These are phyloP conservation scores for Fusarium anguioides DNA, from an alignment of 2,329 filamentous ascomycete genomes.

Conservation along the genomic window DNA sequence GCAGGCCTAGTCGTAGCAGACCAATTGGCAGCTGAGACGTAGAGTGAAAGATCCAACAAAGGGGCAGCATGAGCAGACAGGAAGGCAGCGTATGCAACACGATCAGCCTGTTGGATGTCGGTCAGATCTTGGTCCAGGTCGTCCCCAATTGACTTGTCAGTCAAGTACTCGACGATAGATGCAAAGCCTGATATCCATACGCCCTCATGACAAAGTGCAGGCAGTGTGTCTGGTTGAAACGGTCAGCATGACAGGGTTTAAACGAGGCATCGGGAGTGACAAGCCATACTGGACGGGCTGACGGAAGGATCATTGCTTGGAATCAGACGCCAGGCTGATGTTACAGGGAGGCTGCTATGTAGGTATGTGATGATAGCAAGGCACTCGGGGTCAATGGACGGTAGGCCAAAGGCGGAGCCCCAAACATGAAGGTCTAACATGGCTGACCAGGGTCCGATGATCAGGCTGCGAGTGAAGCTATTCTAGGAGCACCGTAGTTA, in stretches of 20 bases:
- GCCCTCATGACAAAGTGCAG: slow-evolving; percentile 63
- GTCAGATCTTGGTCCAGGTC: slow-evolving; percentile 56
- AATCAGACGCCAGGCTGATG: slow-evolving; percentile 74
- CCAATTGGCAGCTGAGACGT: slow-evolving; percentile 92
- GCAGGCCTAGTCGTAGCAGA: slow-evolving; percentile 78
- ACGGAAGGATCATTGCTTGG: slow-evolving; percentile 78
- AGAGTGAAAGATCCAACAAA: slow-evolving; percentile 87
- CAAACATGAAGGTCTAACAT: slow-evolving; percentile 82
- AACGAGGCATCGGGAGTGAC: slow-evolving; percentile 2
- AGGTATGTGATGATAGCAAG: slow-evolving; percentile 85
- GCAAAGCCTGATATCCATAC: slow-evolving; percentile 70
- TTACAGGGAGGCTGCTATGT: slow-evolving; percentile 68
- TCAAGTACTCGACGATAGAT: slow-evolving; percentile 69
- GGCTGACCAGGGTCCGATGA: slow-evolving; percentile 10
- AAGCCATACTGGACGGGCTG: slow-evolving; percentile 74
- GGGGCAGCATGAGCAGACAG: slow-evolving; percentile 79
- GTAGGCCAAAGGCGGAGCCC: slow-evolving; percentile 87
- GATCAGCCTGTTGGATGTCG: slow-evolving; percentile 57
- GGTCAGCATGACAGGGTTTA: slow-evolving; percentile 41
- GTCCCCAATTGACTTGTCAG: slow-evolving; percentile 49
- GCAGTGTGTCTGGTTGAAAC: slow-evolving; percentile 60
- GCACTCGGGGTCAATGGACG: slow-evolving; percentile 92
- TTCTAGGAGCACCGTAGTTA: slow-evolving; percentile 5
- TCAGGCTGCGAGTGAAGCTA: slow-evolving; percentile 22
- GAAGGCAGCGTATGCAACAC: slow-evolving; percentile 71